Evolutionary conservation across 129 eudicot genomes (phyloP).

Genomic region (Erigeron canadensis): DNA sequence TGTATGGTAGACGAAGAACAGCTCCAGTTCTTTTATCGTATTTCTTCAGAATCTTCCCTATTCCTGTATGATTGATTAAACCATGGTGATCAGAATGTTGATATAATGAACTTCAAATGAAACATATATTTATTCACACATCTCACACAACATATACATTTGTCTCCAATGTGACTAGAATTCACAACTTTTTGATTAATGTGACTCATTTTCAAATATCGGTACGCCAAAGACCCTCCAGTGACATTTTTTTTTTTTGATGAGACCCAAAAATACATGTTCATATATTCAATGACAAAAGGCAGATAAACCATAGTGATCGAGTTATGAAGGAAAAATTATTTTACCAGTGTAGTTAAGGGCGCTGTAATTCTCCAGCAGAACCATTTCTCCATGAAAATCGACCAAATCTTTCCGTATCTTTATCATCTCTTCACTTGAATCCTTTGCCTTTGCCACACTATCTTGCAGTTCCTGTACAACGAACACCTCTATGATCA

Average conservation of each 20-base stretch:
- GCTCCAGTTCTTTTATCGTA: slow-evolving; percentile 83
- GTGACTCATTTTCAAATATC: neutral
- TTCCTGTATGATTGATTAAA: slow-evolving; percentile 36
- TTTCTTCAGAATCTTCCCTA: slow-evolving; percentile 75
- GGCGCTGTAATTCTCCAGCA: slow-evolving; percentile 81
- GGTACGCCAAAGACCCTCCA: too few species aligned
- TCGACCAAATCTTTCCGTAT: slow-evolving; percentile 77
- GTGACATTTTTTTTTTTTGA: too few species aligned
- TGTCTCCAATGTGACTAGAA: neutral
- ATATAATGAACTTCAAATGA: neutral
- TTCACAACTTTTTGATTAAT: too few species aligned
- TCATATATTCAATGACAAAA: neutral
- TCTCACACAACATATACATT: neutral
- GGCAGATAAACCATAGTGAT: neutral
- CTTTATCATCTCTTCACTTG: slow-evolving; percentile 61
- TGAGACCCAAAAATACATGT: neutral
- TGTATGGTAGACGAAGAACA: slow-evolving; percentile 75
- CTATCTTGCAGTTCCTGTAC: slow-evolving; percentile 66
- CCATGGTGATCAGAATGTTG: neutral
- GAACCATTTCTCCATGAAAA: slow-evolving; percentile 89
- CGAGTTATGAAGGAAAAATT: neutral
- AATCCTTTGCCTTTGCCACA: slow-evolving; percentile 53
- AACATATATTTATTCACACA: neutral
- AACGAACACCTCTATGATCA: neutral
- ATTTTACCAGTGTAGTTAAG: slow-evolving; percentile 78